Evolutionary conservation across 2,329 filamentous ascomycete species (phyloP).

Genomic region (Ophiostoma novo-ulmi): DNA sequence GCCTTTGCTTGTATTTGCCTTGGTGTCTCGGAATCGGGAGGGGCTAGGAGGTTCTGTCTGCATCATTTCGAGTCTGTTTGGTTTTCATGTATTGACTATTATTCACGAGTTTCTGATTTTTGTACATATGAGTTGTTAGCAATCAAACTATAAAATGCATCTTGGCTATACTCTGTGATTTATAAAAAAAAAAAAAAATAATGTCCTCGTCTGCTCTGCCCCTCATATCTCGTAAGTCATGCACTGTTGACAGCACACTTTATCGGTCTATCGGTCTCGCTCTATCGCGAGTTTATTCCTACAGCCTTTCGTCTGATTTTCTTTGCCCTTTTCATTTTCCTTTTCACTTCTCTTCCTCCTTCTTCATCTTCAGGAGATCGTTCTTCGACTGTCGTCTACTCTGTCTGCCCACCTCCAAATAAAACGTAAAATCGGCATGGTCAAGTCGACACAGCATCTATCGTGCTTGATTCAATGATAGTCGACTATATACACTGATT

Average conservation of each 20-base stretch:
- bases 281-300: not conserved
- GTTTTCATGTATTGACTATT: not conserved
- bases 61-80: conserved; percentile 16
- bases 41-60: conserved; percentile 19
- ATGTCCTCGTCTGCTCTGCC: not conserved
- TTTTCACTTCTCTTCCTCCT: not conserved
- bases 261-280: not conserved
- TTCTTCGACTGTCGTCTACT: no score
- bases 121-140: conserved; percentile 18
- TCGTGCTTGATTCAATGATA: not conserved
- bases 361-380: no score
- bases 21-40: conserved; percentile 19
- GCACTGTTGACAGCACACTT: not conserved
- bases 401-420: no score
- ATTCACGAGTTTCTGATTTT: conserved; percentile 19
- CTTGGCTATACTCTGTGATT: not conserved
- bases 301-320: not conserved
- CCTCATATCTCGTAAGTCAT: not conserved
- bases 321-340: not conserved
- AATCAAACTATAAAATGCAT: conserved; percentile 3
- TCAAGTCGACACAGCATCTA: no score
- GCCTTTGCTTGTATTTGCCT: not conserved
- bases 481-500: not conserved
- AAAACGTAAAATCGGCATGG: no score
- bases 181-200: no score